Percentiles rank a stretch among this genome's conserved stretches.
Evolutionary conservation across 257 asterid genomes (phyloP).

Genomic region (Asclepias syriaca): DNA sequence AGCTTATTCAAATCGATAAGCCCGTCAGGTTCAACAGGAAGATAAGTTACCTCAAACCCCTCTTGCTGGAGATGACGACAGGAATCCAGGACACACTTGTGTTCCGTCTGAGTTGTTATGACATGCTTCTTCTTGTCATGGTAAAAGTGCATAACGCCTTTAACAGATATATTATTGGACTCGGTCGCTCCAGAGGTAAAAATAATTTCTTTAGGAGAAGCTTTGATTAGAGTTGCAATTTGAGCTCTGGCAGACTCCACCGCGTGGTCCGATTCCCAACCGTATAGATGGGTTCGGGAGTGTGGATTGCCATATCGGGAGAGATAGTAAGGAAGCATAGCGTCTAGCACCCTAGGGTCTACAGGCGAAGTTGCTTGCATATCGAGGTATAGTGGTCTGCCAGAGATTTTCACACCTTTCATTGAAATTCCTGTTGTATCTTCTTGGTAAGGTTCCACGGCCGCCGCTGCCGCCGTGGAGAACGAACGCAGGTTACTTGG

Average conservation of each 20-base stretch:
- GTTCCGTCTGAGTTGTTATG: conserved; percentile 96
- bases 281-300: conserved; percentile 93
- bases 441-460: conserved; percentile 48
- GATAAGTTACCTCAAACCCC: conserved; percentile 83
- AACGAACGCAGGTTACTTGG: conserved; percentile 23
- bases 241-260: conserved; percentile 71
- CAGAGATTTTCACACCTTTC: conserved; percentile 91
- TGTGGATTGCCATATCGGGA: conserved; percentile 91
- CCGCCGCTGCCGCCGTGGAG: conserved; percentile 50
- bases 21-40: conserved; percentile 77
- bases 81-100: conserved; percentile 90
- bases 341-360: conserved; percentile 89
- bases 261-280: conserved; percentile 95
- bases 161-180: conserved; percentile 78
- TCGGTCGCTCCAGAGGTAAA: conserved; percentile 98
- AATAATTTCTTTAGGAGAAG: conserved; percentile 89
- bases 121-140: conserved; percentile 90
- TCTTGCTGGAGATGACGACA: conserved; percentile 90
- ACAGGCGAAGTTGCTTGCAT: conserved; percentile 98
- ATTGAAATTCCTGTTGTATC: conserved; percentile 46
- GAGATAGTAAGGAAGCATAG: conserved; percentile 81
- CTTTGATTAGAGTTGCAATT: conserved; percentile 56
- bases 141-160: conserved; percentile 87
- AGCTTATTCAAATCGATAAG: conserved; percentile 61
- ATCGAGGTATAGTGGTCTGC: conserved; percentile 92